Conservation (phyloP, 768 basidiomycete species). For the Wakefieldia striispora region DNA sequence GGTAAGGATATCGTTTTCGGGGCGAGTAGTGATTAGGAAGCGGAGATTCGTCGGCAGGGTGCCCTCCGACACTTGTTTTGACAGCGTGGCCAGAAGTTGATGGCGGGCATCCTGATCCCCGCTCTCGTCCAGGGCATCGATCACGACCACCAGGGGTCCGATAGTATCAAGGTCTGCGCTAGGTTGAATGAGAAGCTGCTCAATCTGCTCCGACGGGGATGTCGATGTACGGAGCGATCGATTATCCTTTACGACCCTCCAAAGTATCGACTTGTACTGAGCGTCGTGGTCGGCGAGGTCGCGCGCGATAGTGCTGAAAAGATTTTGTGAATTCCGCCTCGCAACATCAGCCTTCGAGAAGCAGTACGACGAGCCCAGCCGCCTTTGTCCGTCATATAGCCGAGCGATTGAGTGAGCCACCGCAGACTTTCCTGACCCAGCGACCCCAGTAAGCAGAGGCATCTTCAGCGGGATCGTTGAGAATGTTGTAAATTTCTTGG, state of each 20-base stretch:
- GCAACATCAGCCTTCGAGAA: constrained; percentile 6
- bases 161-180: constrained; percentile 7
- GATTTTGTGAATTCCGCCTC: constrained; percentile 8
- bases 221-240: constrained; percentile 4
- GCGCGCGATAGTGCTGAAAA: constrained; percentile 28
- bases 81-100: constrained; percentile 16
- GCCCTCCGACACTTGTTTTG: background rate
- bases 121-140: constrained; percentile 29
- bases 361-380: constrained; percentile 26
- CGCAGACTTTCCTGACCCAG: too few species aligned
- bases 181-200: constrained; percentile 20
- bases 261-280: constrained; percentile 9
- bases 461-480: background rate
- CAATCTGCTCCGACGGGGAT: constrained; percentile 13
- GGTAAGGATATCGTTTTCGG: constrained; percentile 11
- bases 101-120: constrained; percentile 2
- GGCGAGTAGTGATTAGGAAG: constrained; percentile 18
- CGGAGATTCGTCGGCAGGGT: constrained; percentile 12
- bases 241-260: constrained; percentile 2
- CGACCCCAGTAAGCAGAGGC: too few species aligned
- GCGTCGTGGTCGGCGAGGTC: constrained; percentile 24
- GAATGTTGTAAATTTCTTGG: background rate
- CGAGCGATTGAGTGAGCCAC: too few species aligned
- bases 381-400: too few species aligned
- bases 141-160: constrained; percentile 4